Percentiles rank a stretch among this genome's conserved stretches.
Conservation (phyloP, 345 rosid genomes). For the Gossypium longicalyx region DNA sequence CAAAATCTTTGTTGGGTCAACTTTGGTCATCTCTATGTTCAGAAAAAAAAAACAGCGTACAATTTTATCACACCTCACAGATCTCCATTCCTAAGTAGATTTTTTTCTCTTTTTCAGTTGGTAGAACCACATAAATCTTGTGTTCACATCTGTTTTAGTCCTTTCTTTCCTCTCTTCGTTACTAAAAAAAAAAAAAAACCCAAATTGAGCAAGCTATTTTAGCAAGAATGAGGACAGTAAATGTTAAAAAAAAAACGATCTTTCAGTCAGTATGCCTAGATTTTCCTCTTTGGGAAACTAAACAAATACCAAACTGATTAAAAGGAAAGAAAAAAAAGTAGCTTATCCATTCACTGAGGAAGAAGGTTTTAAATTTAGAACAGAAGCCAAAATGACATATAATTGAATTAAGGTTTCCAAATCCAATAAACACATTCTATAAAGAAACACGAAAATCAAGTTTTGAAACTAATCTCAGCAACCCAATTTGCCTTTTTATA, state of each 20-base stretch:
- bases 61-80: background rate
- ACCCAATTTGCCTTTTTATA: background rate
- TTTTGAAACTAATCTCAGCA: conserved; percentile 10
- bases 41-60: background rate
- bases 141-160: background rate
- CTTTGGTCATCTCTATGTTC: background rate
- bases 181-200: too few relatives aligned
- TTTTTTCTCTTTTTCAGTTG: background rate
- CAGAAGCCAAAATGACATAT: background rate
- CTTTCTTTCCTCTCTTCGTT: background rate
- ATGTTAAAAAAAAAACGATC: background rate
- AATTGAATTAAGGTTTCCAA: background rate
- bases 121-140: background rate
- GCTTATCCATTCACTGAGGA: background rate
- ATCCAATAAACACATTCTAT: background rate
- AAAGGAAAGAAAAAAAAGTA: background rate
- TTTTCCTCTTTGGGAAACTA: background rate
- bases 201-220: background rate
- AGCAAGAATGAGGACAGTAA: background rate
- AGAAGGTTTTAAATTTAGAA: background rate
- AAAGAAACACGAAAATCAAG: conserved; percentile 23
- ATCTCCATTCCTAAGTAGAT: background rate
- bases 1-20: background rate
- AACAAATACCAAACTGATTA: background rate
- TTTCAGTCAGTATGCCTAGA: background rate